Evolutionary conservation across 345 rosid species (phyloP).

Genomic region (Theobroma cacao): DNA sequence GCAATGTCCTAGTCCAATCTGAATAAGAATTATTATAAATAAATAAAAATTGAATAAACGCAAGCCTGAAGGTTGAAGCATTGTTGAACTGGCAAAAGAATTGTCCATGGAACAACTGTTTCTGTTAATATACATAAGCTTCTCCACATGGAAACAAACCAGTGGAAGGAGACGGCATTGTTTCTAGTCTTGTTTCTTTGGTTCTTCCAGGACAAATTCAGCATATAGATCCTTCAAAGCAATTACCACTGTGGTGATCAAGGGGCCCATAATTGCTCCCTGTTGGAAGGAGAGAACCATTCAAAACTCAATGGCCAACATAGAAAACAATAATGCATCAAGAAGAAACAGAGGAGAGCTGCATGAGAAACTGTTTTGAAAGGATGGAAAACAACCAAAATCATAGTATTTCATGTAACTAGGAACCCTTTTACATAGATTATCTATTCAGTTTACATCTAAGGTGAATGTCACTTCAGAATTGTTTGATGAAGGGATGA

Average conservation of each 20-base stretch:
- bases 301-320: background rate
- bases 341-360: background rate
- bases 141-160: conserved; percentile 17
- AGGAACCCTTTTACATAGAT: background rate
- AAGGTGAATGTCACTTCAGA: background rate
- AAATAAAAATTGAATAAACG: conserved; percentile 1
- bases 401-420: background rate
- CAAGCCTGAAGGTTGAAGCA: background rate
- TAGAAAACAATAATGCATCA: conserved; percentile 6
- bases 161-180: background rate
- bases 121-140: conserved; percentile 3
- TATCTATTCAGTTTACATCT: background rate
- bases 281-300: conserved; percentile 21
- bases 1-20: background rate
- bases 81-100: background rate
- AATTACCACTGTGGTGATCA: conserved; percentile 88
- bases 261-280: conserved; percentile 99
- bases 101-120: background rate
- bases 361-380: background rate
- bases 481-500: background rate
- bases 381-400: background rate
- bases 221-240: conserved; percentile 87
- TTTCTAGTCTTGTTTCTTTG: conserved; percentile 40
- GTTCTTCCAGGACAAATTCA: conserved; percentile 74
- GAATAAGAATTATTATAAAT: background rate